These are phyloP conservation scores for Globisporangium polare DNA, from an alignment of 352 stramenopile genomes.

Conservation along the genomic window DNA sequence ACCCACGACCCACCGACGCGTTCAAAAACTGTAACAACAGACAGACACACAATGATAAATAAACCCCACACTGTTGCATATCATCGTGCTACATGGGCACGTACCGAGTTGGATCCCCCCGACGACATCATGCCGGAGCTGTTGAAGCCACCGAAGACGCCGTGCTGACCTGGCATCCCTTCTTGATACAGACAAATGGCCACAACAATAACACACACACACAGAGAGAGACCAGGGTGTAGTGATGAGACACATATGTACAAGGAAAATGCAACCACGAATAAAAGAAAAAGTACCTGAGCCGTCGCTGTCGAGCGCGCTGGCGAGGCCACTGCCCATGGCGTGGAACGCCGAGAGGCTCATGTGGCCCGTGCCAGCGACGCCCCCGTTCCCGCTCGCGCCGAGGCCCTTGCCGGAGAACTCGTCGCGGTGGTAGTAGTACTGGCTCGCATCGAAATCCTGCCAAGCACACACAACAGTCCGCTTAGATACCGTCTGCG, in stretches of 20 bases:
- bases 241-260: neutral
- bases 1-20: conserved; percentile 26
- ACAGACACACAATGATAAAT: neutral
- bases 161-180: conserved; percentile 11
- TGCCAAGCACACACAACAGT: conserved; percentile 13
- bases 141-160: conserved; percentile 43
- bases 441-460: conserved; percentile 86
- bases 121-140: conserved; percentile 36
- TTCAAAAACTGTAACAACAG: conserved; percentile 46
- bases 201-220: neutral
- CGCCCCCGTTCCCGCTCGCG: conserved; percentile 19
- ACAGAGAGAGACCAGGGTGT: neutral
- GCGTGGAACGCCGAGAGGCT: conserved; percentile 49
- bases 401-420: conserved; percentile 38
- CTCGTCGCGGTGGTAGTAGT: conserved; percentile 86
- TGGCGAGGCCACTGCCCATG: conserved; percentile 35
- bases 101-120: conserved; percentile 33
- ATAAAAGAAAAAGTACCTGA: neutral
- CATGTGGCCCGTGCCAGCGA: conserved; percentile 25
- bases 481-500: neutral
- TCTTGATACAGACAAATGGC: neutral
- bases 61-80: neutral
- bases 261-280: neutral
- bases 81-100: too few species aligned
- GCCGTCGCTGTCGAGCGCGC: conserved; percentile 25